These are phyloP conservation scores for Domatiomyces catenatus DNA, from an alignment of 2,329 filamentous ascomycete species.

Conservation along the genomic window DNA sequence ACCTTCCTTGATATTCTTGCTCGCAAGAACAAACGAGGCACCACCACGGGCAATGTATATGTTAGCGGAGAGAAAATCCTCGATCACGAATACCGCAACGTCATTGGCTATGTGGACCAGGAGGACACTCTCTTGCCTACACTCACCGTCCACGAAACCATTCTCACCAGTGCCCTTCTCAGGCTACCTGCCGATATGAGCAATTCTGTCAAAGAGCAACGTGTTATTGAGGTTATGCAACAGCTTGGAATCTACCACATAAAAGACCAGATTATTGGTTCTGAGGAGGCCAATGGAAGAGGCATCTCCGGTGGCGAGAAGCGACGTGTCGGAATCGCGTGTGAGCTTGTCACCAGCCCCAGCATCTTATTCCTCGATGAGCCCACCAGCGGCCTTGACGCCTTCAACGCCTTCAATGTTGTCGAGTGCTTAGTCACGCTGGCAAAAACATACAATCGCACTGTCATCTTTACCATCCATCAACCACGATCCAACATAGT, in stretches of 20 bases:
- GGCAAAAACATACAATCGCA: slow-evolving; percentile 91
- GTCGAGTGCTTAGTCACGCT: slow-evolving; percentile 88
- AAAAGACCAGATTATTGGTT: slow-evolving; percentile 86
- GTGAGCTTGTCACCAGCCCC: slow-evolving; percentile 90
- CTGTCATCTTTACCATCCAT: slow-evolving; percentile 95
- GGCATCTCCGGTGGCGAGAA: slow-evolving; percentile 97
- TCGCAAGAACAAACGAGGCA: slow-evolving; percentile 87
- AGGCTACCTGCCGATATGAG: slow-evolving; percentile 89
- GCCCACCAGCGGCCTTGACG: slow-evolving; percentile 87
- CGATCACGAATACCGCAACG: slow-evolving; percentile 73
- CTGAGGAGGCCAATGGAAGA: slow-evolving; percentile 82
- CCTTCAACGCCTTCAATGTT: slow-evolving; percentile 96
- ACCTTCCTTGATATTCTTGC: slow-evolving; percentile 93
- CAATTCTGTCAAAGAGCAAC: slow-evolving; percentile 69
- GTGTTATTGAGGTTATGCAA: slow-evolving; percentile 82
- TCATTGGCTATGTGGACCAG: slow-evolving; percentile 94
- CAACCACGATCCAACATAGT: slow-evolving; percentile 97
- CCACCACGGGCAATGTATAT: slow-evolving; percentile 64
- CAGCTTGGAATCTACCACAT: slow-evolving; percentile 92
- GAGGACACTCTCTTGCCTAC: slow-evolving; percentile 95
- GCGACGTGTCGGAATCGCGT: slow-evolving; percentile 87
- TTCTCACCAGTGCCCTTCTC: slow-evolving; percentile 80
- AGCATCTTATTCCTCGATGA: slow-evolving; percentile 96
- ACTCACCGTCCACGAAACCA: slow-evolving; percentile 93
- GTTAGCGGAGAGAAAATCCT: slow-evolving; percentile 84